phyloP scores from a whole-genome alignment of 2,329 filamentous ascomycete species.

The Diaporthe velutina region DNA sequence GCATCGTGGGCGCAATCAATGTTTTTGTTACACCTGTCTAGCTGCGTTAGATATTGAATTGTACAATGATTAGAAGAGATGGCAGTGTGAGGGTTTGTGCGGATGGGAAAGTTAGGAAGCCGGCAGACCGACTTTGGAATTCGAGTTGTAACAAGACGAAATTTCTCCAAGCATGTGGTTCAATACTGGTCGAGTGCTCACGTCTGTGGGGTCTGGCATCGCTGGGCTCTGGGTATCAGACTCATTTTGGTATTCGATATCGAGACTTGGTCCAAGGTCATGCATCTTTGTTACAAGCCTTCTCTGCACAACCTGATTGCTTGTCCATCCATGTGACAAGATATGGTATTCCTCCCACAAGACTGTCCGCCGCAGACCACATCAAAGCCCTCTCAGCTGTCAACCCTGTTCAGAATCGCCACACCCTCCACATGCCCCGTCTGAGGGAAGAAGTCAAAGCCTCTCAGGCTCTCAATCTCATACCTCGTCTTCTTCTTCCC shows the following conservation, averaged over 20 bases:
- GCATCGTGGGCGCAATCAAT: constrained; percentile 10
- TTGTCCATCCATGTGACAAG: too few species aligned
- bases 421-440: constrained; percentile 79
- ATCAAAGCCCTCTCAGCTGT: constrained; percentile 42
- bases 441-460: constrained; percentile 98
- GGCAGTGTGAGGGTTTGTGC: neutral
- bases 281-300: neutral
- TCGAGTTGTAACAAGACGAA: neutral
- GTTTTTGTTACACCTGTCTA: neutral
- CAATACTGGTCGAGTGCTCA: neutral
- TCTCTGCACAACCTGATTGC: neutral
- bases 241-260: neutral
- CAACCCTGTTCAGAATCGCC: constrained; percentile 72
- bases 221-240: neutral
- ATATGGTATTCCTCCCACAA: too few species aligned
- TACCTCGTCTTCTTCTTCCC: constrained; percentile 66
- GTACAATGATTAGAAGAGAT: neutral
- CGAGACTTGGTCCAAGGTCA: neutral
- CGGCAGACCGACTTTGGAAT: neutral
- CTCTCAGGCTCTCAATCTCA: constrained; percentile 88
- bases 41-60: constrained; percentile 24
- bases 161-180: neutral
- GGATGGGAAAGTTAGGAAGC: neutral
- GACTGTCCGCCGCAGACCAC: neutral
- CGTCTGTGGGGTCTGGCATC: neutral